phyloP scores from a whole-genome alignment of 768 basidiomycete genomes.

The Suillus brevipes region DNA sequence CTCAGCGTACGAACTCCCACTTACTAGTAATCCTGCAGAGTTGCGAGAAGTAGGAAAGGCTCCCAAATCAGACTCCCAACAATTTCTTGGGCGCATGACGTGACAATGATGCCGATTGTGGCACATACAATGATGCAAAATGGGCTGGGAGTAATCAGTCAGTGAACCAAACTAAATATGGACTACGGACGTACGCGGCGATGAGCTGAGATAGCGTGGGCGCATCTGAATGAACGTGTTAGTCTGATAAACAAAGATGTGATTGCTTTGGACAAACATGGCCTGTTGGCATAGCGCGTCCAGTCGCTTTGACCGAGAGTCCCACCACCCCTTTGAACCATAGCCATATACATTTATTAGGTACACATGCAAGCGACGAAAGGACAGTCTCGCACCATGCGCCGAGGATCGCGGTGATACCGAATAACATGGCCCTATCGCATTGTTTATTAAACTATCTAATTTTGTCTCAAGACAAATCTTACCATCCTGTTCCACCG shows the following conservation, averaged over 20 bases:
- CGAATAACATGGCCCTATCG: constrained; percentile 1
- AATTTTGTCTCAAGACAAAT: not conserved
- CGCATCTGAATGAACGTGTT: not conserved
- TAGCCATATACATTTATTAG: not conserved
- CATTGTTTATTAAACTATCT: not conserved
- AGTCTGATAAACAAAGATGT: not conserved
- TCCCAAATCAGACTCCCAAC: constrained; percentile 20
- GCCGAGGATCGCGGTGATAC: not conserved
- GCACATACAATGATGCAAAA: constrained; percentile 18
- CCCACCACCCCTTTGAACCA: not conserved
- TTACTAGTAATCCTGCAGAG: constrained; percentile 22
- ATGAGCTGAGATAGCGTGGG: not conserved
- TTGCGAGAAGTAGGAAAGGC: constrained; percentile 19
- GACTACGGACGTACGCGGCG: not conserved
- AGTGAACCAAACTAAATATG: not conserved
- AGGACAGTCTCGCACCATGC: not conserved
- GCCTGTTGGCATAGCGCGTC: constrained; percentile 1
- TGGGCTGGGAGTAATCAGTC: constrained; percentile 13
- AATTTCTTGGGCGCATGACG: constrained; percentile 14
- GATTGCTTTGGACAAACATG: not conserved
- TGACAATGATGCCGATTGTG: constrained; percentile 19
- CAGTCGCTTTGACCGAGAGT: not conserved
- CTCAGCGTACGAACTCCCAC: not conserved
- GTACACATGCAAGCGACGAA: not conserved
- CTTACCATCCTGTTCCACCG: constrained; percentile 4